These are phyloP conservation scores for Sporothrix schenckii DNA, from an alignment of 2,329 filamentous ascomycete species.

Conservation along the genomic window DNA sequence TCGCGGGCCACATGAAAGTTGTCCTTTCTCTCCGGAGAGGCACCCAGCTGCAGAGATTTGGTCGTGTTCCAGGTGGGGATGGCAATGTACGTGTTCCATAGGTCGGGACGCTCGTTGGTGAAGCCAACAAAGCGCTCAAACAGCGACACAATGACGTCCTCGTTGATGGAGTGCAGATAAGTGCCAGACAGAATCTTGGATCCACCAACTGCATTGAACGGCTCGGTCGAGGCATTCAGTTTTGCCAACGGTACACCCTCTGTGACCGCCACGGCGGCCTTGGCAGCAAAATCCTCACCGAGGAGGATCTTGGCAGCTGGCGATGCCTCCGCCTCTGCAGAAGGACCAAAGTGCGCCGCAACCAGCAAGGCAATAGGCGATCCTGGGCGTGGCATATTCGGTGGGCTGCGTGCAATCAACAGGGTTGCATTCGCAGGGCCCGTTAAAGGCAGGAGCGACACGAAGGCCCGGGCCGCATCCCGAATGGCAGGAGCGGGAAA, in stretches of 20 bases:
- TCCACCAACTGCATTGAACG: not conserved
- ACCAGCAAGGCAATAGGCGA: not conserved
- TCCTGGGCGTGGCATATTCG: not conserved
- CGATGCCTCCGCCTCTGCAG: not conserved
- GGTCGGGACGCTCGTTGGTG: constrained; percentile 15
- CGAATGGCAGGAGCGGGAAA: constrained; percentile 40
- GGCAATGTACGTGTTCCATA: not conserved
- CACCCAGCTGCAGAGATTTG: not conserved
- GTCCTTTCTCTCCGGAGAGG: constrained; percentile 4
- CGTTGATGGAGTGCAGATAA: not conserved
- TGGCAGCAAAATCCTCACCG: not conserved
- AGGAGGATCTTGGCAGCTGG: not conserved
- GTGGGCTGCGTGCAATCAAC: not conserved
- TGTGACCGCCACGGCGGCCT: constrained; percentile 1
- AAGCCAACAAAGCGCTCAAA: constrained; percentile 22
- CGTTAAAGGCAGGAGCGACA: not conserved
- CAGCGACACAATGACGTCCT: constrained; percentile 13
- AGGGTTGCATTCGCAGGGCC: not conserved
- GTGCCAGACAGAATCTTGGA: constrained; percentile 9
- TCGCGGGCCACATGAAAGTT: constrained; percentile 18
- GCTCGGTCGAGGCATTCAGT: constrained; percentile 2
- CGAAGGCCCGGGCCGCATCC: not conserved
- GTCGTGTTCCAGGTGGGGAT: constrained; percentile 25
- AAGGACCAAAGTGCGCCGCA: constrained; percentile 10
- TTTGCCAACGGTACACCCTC: constrained; percentile 9